Conservation (phyloP, 192 early-diverging fungal genomes). For the Pilaira anomala region DNA sequence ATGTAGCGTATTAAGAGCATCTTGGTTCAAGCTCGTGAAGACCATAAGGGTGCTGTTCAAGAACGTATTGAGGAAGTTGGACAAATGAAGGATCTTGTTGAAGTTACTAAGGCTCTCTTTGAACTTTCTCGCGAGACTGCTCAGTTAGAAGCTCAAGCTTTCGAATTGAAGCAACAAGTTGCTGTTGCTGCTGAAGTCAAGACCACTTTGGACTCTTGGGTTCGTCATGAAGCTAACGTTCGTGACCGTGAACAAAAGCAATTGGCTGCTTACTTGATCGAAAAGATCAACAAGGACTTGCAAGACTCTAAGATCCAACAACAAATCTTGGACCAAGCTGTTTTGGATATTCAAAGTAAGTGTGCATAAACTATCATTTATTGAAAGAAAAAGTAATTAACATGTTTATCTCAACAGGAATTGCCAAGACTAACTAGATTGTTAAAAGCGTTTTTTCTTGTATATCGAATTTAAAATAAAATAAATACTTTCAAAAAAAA, state of each 20-base stretch:
- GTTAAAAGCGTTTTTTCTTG: not conserved
- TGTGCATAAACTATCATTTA: not conserved
- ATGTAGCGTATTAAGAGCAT: constrained; percentile 76
- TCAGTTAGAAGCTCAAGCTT: constrained; percentile 89
- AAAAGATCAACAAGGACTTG: constrained; percentile 70
- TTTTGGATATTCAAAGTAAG: constrained; percentile 57
- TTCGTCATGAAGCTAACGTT: constrained; percentile 90
- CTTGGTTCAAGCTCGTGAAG: constrained; percentile 80
- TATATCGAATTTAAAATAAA: not conserved
- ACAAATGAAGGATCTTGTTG: constrained; percentile 90
- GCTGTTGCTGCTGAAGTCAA: constrained; percentile 80
- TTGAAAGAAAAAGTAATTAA: not conserved
- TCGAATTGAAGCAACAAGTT: constrained; percentile 91
- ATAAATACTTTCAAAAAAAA: not conserved
- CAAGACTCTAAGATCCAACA: constrained; percentile 66
- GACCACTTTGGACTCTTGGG: constrained; percentile 91
- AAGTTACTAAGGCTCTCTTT: constrained; percentile 90
- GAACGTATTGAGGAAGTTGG: constrained; percentile 88
- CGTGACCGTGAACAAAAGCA: constrained; percentile 93
- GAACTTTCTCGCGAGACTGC: constrained; percentile 95
- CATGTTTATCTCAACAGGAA: constrained; percentile 15
- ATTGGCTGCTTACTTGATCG: constrained; percentile 81
- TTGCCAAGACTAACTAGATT: constrained; percentile 24
- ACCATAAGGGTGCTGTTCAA: constrained; percentile 89
- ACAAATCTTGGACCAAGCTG: constrained; percentile 54